Evolutionary conservation across 1,139 yeast genomes (phyloP).

Genomic region (Saccharomycopsis hybrid): DNA sequence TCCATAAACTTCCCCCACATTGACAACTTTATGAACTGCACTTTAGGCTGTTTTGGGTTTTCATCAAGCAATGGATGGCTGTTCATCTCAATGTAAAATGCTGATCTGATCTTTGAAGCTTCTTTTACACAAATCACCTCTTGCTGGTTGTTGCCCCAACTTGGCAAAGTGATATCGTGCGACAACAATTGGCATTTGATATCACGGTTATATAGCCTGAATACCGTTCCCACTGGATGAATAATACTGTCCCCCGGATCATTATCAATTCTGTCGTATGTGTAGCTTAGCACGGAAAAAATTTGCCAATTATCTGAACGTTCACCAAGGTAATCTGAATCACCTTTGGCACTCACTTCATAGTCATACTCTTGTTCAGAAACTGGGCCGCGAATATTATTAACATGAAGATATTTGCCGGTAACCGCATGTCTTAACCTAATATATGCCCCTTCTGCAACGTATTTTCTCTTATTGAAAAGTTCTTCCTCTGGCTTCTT

Average conservation of each 20-base stretch:
- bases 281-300: slow-evolving; percentile 22
- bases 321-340: slow-evolving; percentile 39
- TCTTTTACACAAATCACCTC: slow-evolving; percentile 70
- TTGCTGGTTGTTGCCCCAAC: slow-evolving; percentile 64
- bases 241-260: slow-evolving; percentile 29
- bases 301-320: slow-evolving; percentile 48
- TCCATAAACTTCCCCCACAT: slow-evolving; percentile 24
- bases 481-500: slow-evolving; percentile 24
- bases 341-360: slow-evolving; percentile 65
- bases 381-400: slow-evolving; percentile 61
- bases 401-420: slow-evolving; percentile 52
- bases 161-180: slow-evolving; percentile 57
- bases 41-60: slow-evolving; percentile 28
- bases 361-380: slow-evolving; percentile 75
- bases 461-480: slow-evolving; percentile 30
- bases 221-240: slow-evolving; percentile 47
- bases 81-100: slow-evolving; percentile 62
- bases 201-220: slow-evolving; percentile 55
- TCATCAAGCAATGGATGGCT: slow-evolving; percentile 41
- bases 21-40: slow-evolving; percentile 29
- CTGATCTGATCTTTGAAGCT: slow-evolving; percentile 52
- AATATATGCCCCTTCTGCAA: slow-evolving; percentile 47
- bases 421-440: slow-evolving; percentile 58
- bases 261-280: slow-evolving; percentile 13
- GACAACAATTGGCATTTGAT: slow-evolving; percentile 55